Percentiles rank a stretch among this genome's conserved stretches.
phyloP scores from a whole-genome alignment of 768 basidiomycete species.

The Tylopilus plumbeoviolaceoides region DNA sequence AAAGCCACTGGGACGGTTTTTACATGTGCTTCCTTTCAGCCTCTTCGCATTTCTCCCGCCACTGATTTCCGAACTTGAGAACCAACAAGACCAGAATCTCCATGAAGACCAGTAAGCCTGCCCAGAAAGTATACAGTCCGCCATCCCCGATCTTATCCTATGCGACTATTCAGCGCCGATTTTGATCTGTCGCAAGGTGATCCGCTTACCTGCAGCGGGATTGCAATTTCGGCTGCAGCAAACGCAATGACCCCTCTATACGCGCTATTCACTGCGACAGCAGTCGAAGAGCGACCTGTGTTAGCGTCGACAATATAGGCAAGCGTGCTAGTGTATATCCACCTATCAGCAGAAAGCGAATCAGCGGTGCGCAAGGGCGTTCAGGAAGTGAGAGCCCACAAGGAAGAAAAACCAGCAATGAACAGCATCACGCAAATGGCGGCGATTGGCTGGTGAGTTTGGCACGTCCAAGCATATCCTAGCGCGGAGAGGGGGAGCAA shows the following conservation, averaged over 20 bases:
- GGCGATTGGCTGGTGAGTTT: conserved; percentile 59
- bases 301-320: conserved; percentile 90
- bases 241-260: conserved; percentile 71
- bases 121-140: conserved; percentile 37
- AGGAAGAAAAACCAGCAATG: conserved; percentile 61
- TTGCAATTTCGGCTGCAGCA: conserved; percentile 69
- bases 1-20: not conserved
- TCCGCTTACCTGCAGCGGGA: conserved; percentile 54
- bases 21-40: conserved; percentile 31
- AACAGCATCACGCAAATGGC: conserved; percentile 73
- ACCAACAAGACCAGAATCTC: conserved; percentile 55
- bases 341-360: conserved; percentile 26
- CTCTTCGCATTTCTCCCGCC: conserved; percentile 52
- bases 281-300: conserved; percentile 72
- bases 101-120: conserved; percentile 49
- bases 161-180: not conserved
- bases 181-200: not conserved
- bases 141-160: conserved; percentile 28
- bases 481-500: conserved; percentile 53
- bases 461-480: conserved; percentile 73
- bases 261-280: conserved; percentile 70
- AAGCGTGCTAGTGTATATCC: conserved; percentile 63
- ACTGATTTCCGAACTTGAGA: conserved; percentile 51
- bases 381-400: conserved; percentile 1
- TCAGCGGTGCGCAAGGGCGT: not conserved